These are phyloP conservation scores for Kwoniella mangroviensis DNA, from an alignment of 768 basidiomycete genomes.

Conservation along the genomic window DNA sequence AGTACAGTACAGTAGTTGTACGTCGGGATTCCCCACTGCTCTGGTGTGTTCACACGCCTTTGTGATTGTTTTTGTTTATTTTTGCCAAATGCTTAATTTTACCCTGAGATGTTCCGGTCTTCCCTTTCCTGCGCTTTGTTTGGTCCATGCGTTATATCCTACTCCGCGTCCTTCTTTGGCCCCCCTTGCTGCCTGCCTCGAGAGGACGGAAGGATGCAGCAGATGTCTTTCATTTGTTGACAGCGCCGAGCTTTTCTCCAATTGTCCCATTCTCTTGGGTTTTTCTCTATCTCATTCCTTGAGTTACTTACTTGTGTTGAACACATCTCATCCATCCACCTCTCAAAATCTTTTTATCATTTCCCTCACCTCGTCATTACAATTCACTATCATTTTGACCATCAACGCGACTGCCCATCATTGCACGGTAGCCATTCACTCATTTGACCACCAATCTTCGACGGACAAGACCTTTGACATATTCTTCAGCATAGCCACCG, in stretches of 20 bases:
- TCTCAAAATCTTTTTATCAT: not conserved
- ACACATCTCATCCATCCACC: not conserved
- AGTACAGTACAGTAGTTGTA: too few species aligned
- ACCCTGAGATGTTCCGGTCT: not conserved
- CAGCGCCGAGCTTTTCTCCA: not conserved
- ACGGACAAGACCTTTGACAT: not conserved
- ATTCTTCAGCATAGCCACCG: not conserved
- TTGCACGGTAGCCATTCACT: not conserved
- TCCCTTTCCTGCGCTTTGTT: slow-evolving; percentile 2
- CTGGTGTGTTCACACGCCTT: not conserved
- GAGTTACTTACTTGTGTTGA: not conserved
- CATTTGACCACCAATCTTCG: not conserved
- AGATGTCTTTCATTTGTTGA: not conserved
- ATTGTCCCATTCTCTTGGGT: not conserved
- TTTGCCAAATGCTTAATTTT: not conserved
- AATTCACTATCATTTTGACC: not conserved
- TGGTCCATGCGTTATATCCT: not conserved
- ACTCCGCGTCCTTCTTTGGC: slow-evolving; percentile 1
- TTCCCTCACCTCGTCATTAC: not conserved
- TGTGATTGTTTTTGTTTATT: not conserved
- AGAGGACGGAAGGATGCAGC: not conserved
- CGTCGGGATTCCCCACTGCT: not conserved
- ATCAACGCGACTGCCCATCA: not conserved
- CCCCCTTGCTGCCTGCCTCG: not conserved
- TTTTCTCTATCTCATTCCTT: not conserved